Base-by-base conservation (phyloP, 75 land plant genomes). In the Sequoiadendron giganteum region DNA sequence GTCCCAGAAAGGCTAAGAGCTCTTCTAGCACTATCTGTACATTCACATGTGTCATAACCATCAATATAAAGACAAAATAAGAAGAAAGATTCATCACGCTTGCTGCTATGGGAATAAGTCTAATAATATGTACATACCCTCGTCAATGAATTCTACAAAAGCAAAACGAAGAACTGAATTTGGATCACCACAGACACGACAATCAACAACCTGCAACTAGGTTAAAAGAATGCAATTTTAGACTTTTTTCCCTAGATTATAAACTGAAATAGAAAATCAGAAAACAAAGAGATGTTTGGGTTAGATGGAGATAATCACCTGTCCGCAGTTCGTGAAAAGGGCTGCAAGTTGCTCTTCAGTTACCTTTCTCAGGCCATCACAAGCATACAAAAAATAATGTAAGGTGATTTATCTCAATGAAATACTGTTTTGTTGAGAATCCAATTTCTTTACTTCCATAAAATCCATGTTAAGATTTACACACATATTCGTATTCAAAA, bases 141-240 rank as follows among this genome's bases (percentile, higher is more conserved):
- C 93, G 87, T 92, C 93, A 75, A 88, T 87, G 52, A 92, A 90
- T 80, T 92, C 93, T 79, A 92, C 87, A 87, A 92, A 92, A 47
- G 93, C 93, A 90, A 92, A 92, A 15, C 93, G 89, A 58, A 92
- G 90, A 65, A 92, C 93, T 16, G 95, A 94, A 88, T 94, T 93
- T 43, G 95, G 94, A 88, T 94, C 95, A 30, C 95, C 95, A 88
- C 95, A 94, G 5, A 94, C 88, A 47, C 95, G 94, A 72, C 95
- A 94, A 87, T 94, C 95, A 85, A 94, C 93, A 76, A 93, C 93
- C 94, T 93, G 86, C 70, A 89, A 52, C 52, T 49, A 32, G 21
- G 83, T 49, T 18, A 88, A 28, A 65, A 72, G 5, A 78, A 55
- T 42, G 30, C 32, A 82, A n/a, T 45, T 82, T 82, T 43, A 28